Percentiles rank a stretch among this genome's conserved stretches.
phyloP scores from a whole-genome alignment of 805 yeast genomes.

The Yarrowia alimentaria region DNA sequence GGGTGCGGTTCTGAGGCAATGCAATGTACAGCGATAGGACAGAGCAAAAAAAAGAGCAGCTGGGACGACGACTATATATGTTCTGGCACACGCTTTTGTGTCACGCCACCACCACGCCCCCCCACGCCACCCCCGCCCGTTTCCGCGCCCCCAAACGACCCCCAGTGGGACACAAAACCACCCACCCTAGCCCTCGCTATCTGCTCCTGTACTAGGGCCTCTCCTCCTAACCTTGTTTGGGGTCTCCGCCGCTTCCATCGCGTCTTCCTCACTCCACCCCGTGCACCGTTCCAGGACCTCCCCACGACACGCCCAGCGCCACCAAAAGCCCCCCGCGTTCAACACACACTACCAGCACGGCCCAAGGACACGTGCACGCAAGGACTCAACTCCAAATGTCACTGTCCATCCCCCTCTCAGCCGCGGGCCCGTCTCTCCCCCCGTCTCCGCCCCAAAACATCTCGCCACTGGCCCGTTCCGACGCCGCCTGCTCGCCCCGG shows the following conservation, averaged over 20 bases:
- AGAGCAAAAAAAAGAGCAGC: too few species aligned
- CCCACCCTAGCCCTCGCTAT: conserved; percentile 2
- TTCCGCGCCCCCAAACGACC: background rate
- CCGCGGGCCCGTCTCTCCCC: conserved; percentile 6
- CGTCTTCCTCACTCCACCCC: background rate
- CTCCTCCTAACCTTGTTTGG: conserved; percentile 27
- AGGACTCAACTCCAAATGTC: conserved; percentile 9
- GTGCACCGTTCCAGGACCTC: too few species aligned
- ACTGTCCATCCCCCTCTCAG: conserved; percentile 5
- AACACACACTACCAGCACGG: background rate
- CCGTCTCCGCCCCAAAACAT: conserved; percentile 21
- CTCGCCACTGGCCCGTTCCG: background rate
- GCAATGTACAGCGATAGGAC: conserved; percentile 17
- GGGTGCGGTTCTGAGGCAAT: conserved; percentile 28
- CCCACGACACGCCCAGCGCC: too few species aligned
- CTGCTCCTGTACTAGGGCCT: conserved; percentile 14
- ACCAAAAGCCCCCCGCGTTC: too few species aligned
- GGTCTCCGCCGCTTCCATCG: conserved; percentile 1
- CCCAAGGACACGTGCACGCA: background rate
- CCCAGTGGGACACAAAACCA: too few species aligned
- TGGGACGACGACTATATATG: too few species aligned
- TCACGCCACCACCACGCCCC: too few species aligned
- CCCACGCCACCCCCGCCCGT: too few species aligned
- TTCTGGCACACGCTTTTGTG: too few species aligned
- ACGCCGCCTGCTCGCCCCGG: background rate